Evolutionary conservation across 345 rosid species (phyloP).

Genomic region (Salix exigua): DNA sequence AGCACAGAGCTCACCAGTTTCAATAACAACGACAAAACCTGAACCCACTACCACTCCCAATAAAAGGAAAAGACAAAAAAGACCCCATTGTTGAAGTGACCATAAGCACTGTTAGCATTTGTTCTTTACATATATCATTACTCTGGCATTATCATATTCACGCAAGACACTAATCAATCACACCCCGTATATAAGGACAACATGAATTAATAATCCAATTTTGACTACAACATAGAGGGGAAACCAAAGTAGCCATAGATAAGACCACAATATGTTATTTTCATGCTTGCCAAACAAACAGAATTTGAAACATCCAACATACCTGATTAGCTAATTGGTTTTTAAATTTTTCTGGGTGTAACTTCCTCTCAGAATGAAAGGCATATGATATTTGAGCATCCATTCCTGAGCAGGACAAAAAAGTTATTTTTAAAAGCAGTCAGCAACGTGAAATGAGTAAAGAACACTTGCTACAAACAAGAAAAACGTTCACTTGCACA

Average conservation of each 20-base stretch:
- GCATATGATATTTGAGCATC: conserved; percentile 77
- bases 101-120: not conserved
- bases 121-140: not conserved
- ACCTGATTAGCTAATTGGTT: conserved; percentile 70
- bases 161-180: not conserved
- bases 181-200: not conserved
- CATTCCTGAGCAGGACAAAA: conserved; percentile 45
- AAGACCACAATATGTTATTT: not conserved
- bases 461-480: not conserved
- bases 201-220: not conserved
- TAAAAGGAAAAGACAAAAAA: too few species aligned
- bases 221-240: not conserved
- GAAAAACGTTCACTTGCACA: not conserved
- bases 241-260: not conserved
- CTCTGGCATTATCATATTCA: not conserved
- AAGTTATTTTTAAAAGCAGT: not conserved
- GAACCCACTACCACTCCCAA: too few species aligned
- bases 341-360: conserved; percentile 61
- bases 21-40: too few species aligned
- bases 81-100: not conserved
- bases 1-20: too few species aligned
- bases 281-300: not conserved
- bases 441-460: not conserved
- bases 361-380: conserved; percentile 66
- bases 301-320: not conserved